A percentile compares a stretch with the other conserved stretches of the same genome.
Evolutionary conservation across 208 protist genomes (phyloP).

Genomic region (Trypanosoma cruzi): DNA sequence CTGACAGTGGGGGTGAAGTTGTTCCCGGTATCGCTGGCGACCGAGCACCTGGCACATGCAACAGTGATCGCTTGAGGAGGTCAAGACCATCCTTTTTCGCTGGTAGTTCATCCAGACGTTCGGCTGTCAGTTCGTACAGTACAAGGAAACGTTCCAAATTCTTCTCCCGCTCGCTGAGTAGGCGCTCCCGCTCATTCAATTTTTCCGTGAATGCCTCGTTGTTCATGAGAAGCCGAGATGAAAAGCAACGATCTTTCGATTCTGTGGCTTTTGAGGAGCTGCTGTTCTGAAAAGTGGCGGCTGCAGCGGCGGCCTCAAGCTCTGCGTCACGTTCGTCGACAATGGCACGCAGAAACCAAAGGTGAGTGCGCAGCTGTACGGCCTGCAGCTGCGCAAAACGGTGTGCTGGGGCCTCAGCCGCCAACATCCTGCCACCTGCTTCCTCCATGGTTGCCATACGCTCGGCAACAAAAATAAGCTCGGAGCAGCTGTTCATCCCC

Average conservation of each 20-base stretch:
- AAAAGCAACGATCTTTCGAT: neutral
- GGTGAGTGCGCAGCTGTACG: conserved; percentile 59
- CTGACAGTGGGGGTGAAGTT: neutral
- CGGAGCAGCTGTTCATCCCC: conserved; percentile 12
- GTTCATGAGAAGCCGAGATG: neutral
- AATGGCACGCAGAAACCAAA: conserved; percentile 54
- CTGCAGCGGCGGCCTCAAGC: conserved; percentile 7
- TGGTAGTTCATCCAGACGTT: conserved; percentile 65
- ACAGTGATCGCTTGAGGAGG: conserved; percentile 10
- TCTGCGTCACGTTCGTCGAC: conserved; percentile 47
- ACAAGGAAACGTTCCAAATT: conserved; percentile 69
- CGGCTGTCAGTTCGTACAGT: conserved; percentile 85
- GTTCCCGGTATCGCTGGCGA: neutral
- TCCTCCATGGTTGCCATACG: conserved; percentile 28
- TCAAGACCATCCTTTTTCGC: conserved; percentile 26
- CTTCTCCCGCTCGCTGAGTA: conserved; percentile 57
- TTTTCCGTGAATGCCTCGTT: neutral
- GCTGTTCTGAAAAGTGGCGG: neutral
- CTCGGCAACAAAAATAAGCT: conserved; percentile 38
- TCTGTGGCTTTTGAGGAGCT: neutral
- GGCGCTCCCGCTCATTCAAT: conserved; percentile 39
- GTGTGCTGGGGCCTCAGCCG: conserved; percentile 7
- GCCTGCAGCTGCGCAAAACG: conserved; percentile 78
- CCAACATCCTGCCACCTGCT: neutral
- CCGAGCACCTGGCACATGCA: neutral